Evolutionary conservation across 179 eudicot species (phyloP), one percentile per base, ranked within the genome.

Genomic region (Nepenthes alata): DNA sequence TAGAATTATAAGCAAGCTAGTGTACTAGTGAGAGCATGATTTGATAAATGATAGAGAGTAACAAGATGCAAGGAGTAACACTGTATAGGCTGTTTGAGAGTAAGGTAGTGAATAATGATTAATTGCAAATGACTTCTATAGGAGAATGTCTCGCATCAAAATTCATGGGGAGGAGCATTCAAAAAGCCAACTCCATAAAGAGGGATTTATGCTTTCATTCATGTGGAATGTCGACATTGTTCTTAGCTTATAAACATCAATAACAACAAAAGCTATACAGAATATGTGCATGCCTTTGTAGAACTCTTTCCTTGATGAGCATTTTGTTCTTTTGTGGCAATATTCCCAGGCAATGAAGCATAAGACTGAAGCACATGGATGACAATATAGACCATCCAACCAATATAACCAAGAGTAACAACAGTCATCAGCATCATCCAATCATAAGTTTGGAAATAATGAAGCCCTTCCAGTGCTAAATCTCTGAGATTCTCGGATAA

Each of bases 371-470:
- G 69, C 37, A 93, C 90, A 59, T 93, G 98, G 70, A 93, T 67
- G 55, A 79, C 68, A 70, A 89, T 74, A 78, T 85, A 83, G 60
- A 83, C 75, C 77, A 93, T 93, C 98, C 98, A 89, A 63, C 98
- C 98, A 73, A 78, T 58, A 66, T 93, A 93, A 64, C 98, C 98
- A 70, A 93, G 88, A 71, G 89, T 85, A 72, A 93, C 72, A 60
- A 83, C 73, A 35, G 83, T 77, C 98, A 86, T 93, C 66, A 93
- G 88, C 96, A 85, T 83, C 77, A 86, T 78, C 98, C 98, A 93
- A 74, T 93, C 98, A 77, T 93, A 93, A 35, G 98, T 93, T 69
- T 93, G 98, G 70, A 93, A 93, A 75, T 93, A 93, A 63, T 93
- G 78, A 60, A 93, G 90, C 60, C 98, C 98, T 61, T 89, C 68